A percentile compares a stretch with the other conserved stretches of the same genome.
These are phyloP conservation scores for Ceratocystis huliohia DNA, from an alignment of 2,329 filamentous ascomycete species.

Conservation along the genomic window DNA sequence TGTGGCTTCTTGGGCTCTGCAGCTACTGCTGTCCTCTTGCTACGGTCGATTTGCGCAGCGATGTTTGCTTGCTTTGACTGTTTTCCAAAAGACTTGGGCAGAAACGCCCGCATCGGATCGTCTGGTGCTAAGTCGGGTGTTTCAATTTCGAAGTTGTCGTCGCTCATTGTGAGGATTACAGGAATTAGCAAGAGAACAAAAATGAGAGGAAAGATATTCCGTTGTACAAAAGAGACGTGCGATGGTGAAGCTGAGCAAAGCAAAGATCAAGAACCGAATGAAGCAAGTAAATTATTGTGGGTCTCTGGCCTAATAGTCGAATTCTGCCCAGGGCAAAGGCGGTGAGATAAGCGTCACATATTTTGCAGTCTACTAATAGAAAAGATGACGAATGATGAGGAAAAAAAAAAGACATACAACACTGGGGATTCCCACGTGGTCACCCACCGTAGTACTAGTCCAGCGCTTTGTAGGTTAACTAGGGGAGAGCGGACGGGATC, in stretches of 20 bases:
- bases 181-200: neutral
- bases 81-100: slow-evolving; percentile 78
- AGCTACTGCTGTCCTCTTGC: slow-evolving; percentile 40
- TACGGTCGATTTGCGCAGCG: slow-evolving; percentile 67
- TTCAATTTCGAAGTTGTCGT: slow-evolving; percentile 47
- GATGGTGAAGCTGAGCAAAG: neutral
- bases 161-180: slow-evolving; percentile 29
- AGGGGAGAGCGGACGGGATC: neutral
- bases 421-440: neutral
- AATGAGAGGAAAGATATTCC: neutral
- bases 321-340: neutral
- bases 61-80: slow-evolving; percentile 61
- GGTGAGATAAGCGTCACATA: neutral
- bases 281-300: slow-evolving; percentile 4
- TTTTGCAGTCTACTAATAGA: neutral
- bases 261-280: neutral
- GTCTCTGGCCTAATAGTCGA: neutral
- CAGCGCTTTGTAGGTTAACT: no score
- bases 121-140: slow-evolving; percentile 40
- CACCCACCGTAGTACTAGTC: neutral
- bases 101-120: slow-evolving; percentile 61
- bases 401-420: neutral
- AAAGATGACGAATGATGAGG: neutral
- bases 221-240: neutral
- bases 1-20: slow-evolving; percentile 21